Conservation (phyloP, 192 early-diverging fungal species). For the Backusella circina region DNA sequence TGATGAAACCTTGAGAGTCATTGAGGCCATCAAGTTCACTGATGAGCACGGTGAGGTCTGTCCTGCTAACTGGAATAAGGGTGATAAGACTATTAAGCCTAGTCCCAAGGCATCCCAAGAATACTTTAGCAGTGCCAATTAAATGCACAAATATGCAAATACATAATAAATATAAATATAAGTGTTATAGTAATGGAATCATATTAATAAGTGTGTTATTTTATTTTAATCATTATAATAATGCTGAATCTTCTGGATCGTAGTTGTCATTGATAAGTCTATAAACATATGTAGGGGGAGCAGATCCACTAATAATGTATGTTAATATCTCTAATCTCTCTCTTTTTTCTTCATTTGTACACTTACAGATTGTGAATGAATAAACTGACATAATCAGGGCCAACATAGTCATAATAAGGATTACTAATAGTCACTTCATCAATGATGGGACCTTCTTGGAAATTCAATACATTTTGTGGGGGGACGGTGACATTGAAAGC, state of each 20-base stretch:
- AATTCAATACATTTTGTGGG: slow-evolving; percentile 78
- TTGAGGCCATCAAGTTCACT: slow-evolving; percentile 60
- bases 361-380: slow-evolving; percentile 89
- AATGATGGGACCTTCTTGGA: slow-evolving; percentile 79
- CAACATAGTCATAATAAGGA: slow-evolving; percentile 90
- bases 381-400: slow-evolving; percentile 84
- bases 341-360: no score
- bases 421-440: slow-evolving; percentile 77
- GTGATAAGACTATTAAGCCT: slow-evolving; percentile 71
- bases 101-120: slow-evolving; percentile 59
- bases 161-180: not conserved
- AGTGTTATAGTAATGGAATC: no score
- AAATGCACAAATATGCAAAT: not conserved
- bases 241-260: slow-evolving; percentile 36
- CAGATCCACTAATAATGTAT: slow-evolving; percentile 15
- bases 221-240: slow-evolving; percentile 13
- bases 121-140: slow-evolving; percentile 54
- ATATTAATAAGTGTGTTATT: no score
- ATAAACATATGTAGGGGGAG: slow-evolving; percentile 28
- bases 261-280: slow-evolving; percentile 60
- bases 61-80: slow-evolving; percentile 84
- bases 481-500: slow-evolving; percentile 75
- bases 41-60: slow-evolving; percentile 70
- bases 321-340: not conserved
- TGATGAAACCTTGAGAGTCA: slow-evolving; percentile 59